Evolutionary conservation across 352 stramenopile genomes (phyloP).

Genomic region (Globisporangium paddicum): DNA sequence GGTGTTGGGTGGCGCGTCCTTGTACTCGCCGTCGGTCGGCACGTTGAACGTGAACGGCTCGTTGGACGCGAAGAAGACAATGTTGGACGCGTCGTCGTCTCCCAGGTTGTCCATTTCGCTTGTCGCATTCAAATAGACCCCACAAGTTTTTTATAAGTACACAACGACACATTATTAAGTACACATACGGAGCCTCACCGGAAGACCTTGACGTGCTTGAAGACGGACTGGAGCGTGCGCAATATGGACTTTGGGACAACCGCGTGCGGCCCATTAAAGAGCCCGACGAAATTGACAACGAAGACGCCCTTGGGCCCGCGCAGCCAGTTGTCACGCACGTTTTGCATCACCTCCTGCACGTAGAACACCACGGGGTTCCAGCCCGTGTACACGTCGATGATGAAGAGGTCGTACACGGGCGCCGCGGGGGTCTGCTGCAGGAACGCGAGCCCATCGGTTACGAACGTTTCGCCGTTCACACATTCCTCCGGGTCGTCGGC

Average conservation of each 20-base stretch:
- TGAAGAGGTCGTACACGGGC: conserved; percentile 19
- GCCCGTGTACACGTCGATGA: conserved; percentile 22
- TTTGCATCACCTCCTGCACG: conserved; percentile 48
- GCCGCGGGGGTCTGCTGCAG: conserved; percentile 29
- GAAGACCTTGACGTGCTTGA: conserved; percentile 61
- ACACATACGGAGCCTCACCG: conserved; percentile 15
- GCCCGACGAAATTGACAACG: conserved; percentile 78
- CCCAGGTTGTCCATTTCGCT: conserved; percentile 45
- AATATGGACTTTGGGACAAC: conserved; percentile 66
- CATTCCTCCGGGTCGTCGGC: conserved; percentile 36
- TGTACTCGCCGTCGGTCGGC: conserved; percentile 43
- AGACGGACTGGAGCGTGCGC: conserved; percentile 61
- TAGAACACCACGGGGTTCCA: conserved; percentile 76
- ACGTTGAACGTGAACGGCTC: conserved; percentile 60
- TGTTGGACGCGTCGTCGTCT: conserved; percentile 44
- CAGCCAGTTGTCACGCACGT: conserved; percentile 51
- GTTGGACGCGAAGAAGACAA: conserved; percentile 76
- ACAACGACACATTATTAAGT: background rate
- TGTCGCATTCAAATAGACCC: background rate
- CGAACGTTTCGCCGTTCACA: conserved; percentile 42
- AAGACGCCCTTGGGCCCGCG: conserved; percentile 38
- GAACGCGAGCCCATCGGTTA: conserved; percentile 67
- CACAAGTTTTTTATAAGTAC: background rate
- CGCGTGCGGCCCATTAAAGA: conserved; percentile 40
- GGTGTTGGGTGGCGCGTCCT: conserved; percentile 35